These are phyloP conservation scores for Microcyclospora tardicrescens DNA, from an alignment of 2,329 filamentous ascomycete genomes.

Conservation along the genomic window DNA sequence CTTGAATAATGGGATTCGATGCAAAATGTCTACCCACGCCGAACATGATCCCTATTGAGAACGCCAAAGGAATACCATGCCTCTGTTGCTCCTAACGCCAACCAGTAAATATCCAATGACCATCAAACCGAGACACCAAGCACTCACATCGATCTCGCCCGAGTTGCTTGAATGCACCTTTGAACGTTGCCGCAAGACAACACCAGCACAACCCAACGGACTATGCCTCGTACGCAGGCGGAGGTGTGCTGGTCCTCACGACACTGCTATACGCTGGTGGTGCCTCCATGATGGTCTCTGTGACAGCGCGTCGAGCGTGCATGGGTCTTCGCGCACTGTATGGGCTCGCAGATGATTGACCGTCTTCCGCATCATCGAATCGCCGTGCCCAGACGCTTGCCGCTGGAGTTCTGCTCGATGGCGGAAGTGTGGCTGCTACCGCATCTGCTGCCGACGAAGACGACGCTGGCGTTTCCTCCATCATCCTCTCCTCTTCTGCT, in stretches of 20 bases:
- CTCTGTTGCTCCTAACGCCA: too few relatives aligned
- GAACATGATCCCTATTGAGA: too few relatives aligned
- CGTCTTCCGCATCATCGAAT: conserved; percentile 12
- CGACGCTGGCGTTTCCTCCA: conserved; percentile 1
- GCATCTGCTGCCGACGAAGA: conserved; percentile 3
- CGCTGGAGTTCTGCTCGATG: conserved; percentile 13
- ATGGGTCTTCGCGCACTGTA: conserved; percentile 9
- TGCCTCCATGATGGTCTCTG: background rate
- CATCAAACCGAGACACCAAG: too few relatives aligned
- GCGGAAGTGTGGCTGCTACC: background rate
- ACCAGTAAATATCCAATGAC: too few relatives aligned
- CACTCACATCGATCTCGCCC: too few relatives aligned
- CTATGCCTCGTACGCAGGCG: conserved; percentile 20
- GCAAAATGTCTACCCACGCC: too few relatives aligned
- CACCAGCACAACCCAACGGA: background rate
- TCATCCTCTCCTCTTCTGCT: conserved; percentile 11
- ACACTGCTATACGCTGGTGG: conserved; percentile 20
- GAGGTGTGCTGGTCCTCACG: conserved; percentile 16
- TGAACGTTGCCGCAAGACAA: too few relatives aligned
- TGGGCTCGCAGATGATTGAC: conserved; percentile 2
- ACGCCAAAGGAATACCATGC: too few relatives aligned
- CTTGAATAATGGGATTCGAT: too few relatives aligned
- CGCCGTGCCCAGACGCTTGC: conserved; percentile 20
- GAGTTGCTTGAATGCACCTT: too few relatives aligned
- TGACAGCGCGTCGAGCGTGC: conserved; percentile 5